Percentiles rank a stretch among this genome's conserved stretches.
Evolutionary conservation across 129 eudicot genomes (phyloP).

Genomic region (Tanacetum coccineum): DNA sequence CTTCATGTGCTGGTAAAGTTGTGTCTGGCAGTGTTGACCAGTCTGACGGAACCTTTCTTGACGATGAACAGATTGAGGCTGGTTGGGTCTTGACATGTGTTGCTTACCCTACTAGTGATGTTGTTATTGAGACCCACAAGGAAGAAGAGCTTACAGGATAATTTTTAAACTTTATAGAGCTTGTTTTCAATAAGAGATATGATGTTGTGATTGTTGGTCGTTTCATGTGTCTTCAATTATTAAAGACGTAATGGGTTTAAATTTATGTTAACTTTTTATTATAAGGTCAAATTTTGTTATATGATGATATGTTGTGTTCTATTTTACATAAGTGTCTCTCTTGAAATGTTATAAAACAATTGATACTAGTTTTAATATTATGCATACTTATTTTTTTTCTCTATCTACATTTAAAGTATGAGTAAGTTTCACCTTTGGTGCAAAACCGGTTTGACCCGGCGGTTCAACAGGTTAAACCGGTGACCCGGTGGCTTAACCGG

Average conservation of each 20-base stretch:
- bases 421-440: too few species aligned
- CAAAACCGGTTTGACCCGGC: too few species aligned
- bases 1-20: constrained; percentile 71
- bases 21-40: constrained; percentile 56
- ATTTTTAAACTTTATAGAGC: neutral
- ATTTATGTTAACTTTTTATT: neutral
- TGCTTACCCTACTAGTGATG: constrained; percentile 55
- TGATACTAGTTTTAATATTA: too few species aligned
- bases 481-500: too few species aligned
- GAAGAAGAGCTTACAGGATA: constrained; percentile 54
- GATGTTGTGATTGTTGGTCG: neutral
- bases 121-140: constrained; percentile 82
- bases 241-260: neutral
- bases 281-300: neutral
- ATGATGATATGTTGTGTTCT: neutral
- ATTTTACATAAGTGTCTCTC: neutral
- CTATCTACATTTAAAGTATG: too few species aligned
- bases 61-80: constrained; percentile 45
- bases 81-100: constrained; percentile 85
- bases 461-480: too few species aligned
- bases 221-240: neutral
- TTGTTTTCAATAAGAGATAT: neutral
- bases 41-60: constrained; percentile 52
- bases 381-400: too few species aligned
- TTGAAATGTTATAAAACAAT: too few species aligned